Conservation (phyloP, 352 stramenopile species). For the Phytophthora ohioensis region DNA sequence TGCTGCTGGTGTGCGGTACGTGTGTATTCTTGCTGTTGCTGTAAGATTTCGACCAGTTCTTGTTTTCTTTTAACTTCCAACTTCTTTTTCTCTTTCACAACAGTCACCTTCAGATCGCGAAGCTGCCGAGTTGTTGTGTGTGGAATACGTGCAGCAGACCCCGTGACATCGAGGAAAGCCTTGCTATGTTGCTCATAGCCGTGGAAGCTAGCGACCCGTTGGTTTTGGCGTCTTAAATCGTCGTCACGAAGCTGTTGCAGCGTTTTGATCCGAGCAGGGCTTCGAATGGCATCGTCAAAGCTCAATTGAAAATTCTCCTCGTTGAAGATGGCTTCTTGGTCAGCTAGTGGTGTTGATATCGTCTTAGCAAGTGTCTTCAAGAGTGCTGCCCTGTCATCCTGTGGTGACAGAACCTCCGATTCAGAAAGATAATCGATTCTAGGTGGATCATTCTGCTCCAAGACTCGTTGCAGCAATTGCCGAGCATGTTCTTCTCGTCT, state of each 20-base stretch:
- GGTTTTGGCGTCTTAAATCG: constrained; percentile 21
- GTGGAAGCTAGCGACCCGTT: constrained; percentile 31
- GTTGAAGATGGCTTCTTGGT: constrained; percentile 26
- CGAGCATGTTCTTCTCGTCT: constrained; percentile 52
- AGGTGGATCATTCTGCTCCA: constrained; percentile 21
- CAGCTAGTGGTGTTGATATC: constrained; percentile 1
- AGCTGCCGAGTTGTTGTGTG: constrained; percentile 35
- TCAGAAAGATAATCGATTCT: constrained; percentile 2
- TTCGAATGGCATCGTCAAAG: constrained; percentile 10
- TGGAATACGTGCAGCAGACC: constrained; percentile 37
- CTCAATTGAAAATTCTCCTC: constrained; percentile 24
- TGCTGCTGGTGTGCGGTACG: constrained; percentile 26
- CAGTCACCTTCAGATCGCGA: constrained; percentile 33
- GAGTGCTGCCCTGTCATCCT: constrained; percentile 7
- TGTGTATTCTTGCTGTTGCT: constrained; percentile 41
- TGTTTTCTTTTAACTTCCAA: constrained; percentile 32
- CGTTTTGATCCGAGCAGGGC: constrained; percentile 19
- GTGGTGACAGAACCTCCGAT: not conserved
- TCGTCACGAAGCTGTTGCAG: constrained; percentile 12
- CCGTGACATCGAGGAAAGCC: constrained; percentile 39
- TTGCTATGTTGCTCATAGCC: constrained; percentile 30
- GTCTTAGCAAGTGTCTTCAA: constrained; percentile 17
- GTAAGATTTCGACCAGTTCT: constrained; percentile 36
- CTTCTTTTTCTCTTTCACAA: constrained; percentile 34
- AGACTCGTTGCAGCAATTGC: constrained; percentile 42